Conservation (phyloP, 2,329 filamentous ascomycete genomes). For the Plectosphaerella cucumerina region DNA sequence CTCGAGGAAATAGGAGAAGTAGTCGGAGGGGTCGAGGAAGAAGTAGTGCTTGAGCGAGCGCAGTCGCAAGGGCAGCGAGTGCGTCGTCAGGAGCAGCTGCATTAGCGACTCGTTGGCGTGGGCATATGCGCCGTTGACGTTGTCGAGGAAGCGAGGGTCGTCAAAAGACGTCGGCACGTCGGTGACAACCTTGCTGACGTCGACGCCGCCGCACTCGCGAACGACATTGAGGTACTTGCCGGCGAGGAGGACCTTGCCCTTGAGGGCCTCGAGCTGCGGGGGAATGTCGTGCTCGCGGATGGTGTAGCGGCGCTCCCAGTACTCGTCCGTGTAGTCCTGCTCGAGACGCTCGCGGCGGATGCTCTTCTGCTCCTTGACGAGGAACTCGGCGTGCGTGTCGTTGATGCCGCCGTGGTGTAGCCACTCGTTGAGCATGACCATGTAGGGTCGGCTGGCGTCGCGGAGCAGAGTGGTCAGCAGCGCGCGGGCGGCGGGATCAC, state of each 20-base stretch:
- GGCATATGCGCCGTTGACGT: slow-evolving; percentile 91
- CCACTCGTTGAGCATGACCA: slow-evolving; percentile 99
- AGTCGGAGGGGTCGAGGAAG: slow-evolving; percentile 96
- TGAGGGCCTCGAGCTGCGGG: slow-evolving; percentile 83
- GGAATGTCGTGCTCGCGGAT: slow-evolving; percentile 88
- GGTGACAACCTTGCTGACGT: slow-evolving; percentile 81
- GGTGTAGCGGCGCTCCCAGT: slow-evolving; percentile 97
- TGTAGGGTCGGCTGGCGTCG: slow-evolving; percentile 90
- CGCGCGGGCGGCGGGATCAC: slow-evolving; percentile 81
- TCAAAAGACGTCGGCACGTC: slow-evolving; percentile 93
- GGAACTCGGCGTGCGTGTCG: slow-evolving; percentile 88
- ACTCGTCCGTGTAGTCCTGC: slow-evolving; percentile 97
- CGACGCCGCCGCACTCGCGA: slow-evolving; percentile 91
- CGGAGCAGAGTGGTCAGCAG: slow-evolving; percentile 77
- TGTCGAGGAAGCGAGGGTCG: slow-evolving; percentile 87
- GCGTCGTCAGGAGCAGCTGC: slow-evolving; percentile 85
- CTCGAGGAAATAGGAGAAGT: slow-evolving; percentile 97
- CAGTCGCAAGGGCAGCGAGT: slow-evolving; percentile 81
- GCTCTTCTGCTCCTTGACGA: slow-evolving; percentile 94
- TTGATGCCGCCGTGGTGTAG: slow-evolving; percentile 92
- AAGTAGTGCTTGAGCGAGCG: slow-evolving; percentile 97
- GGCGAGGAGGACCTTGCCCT: slow-evolving; percentile 90
- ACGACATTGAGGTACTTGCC: slow-evolving; percentile 99
- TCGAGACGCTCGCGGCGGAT: slow-evolving; percentile 88
- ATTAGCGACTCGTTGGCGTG: slow-evolving; percentile 93